Conservation (phyloP, 768 basidiomycete genomes). For the Plicaturopsis crispa region DNA sequence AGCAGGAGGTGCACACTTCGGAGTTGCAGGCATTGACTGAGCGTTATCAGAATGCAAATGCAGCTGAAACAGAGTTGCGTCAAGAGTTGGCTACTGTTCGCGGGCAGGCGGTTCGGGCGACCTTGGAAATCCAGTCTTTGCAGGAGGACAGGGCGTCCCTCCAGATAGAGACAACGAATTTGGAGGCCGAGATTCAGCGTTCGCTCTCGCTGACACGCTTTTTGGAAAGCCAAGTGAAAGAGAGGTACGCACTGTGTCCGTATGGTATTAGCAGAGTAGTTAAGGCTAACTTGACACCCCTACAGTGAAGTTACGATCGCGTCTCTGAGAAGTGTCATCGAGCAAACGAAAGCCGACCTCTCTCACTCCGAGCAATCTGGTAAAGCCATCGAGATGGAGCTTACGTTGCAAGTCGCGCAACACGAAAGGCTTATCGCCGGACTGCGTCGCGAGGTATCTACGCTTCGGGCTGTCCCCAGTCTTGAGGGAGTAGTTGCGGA, state of each 20-base stretch:
- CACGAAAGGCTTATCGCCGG: constrained; percentile 57
- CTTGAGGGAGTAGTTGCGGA: constrained; percentile 48
- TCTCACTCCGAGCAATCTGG: constrained; percentile 48
- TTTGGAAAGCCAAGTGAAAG: constrained; percentile 56
- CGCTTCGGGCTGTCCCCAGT: constrained; percentile 44
- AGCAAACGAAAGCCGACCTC: constrained; percentile 32
- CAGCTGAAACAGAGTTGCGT: constrained; percentile 25
- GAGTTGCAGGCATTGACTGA: constrained; percentile 22
- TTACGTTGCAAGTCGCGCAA: constrained; percentile 57
- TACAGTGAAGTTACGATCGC: constrained; percentile 42
- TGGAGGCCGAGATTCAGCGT: constrained; percentile 63
- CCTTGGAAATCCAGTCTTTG: constrained; percentile 24
- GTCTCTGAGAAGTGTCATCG: constrained; percentile 31
- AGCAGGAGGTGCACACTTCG: constrained; percentile 23
- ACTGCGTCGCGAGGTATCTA: constrained; percentile 48
- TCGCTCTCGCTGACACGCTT: constrained; percentile 51
- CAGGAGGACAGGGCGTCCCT: constrained; percentile 45
- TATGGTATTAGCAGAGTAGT: too few relatives aligned
- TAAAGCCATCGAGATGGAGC: constrained; percentile 58
- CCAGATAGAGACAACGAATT: constrained; percentile 47
- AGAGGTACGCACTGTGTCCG: constrained; percentile 35
- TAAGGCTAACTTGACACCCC: too few relatives aligned
- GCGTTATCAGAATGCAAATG: constrained; percentile 22
- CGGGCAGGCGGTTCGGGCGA: constrained; percentile 33
- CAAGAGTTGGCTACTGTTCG: constrained; percentile 27